Percentiles rank a stretch among this genome's conserved stretches.
Conservation (phyloP, 768 basidiomycete genomes). For the Tubosaeta sp. region DNA sequence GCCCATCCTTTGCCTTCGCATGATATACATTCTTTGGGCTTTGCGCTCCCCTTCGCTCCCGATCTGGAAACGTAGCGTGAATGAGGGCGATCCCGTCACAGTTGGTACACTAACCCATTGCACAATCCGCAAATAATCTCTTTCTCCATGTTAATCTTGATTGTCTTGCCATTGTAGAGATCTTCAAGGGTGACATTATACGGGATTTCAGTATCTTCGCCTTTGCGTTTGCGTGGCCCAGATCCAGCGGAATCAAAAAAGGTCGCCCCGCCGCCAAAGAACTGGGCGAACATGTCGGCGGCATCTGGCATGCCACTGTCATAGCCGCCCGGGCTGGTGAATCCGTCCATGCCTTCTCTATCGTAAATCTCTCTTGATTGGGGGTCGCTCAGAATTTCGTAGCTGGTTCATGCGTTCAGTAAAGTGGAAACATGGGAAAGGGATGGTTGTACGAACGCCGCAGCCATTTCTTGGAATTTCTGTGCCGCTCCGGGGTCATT, state of each 20-base stretch:
- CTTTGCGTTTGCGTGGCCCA: slow-evolving; percentile 47
- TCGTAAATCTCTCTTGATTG: slow-evolving; percentile 72
- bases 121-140: slow-evolving; percentile 75
- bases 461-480: slow-evolving; percentile 85
- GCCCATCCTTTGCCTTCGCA: slow-evolving; percentile 87
- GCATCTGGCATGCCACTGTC: slow-evolving; percentile 47
- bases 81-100: neutral
- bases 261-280: slow-evolving; percentile 58
- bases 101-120: slow-evolving; percentile 55
- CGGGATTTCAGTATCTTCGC: slow-evolving; percentile 69
- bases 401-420: slow-evolving; percentile 41
- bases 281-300: slow-evolving; percentile 69
- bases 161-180: slow-evolving; percentile 84
- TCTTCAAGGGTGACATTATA: slow-evolving; percentile 90
- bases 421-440: neutral
- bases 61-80: slow-evolving; percentile 43
- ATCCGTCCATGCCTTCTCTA: slow-evolving; percentile 63
- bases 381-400: slow-evolving; percentile 76
- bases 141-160: slow-evolving; percentile 87
- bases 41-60: slow-evolving; percentile 80
- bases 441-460: slow-evolving; percentile 57
- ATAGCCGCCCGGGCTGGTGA: slow-evolving; percentile 46
- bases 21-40: slow-evolving; percentile 72
- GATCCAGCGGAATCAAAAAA: slow-evolving; percentile 63
- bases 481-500: slow-evolving; percentile 80